Evolutionary conservation across 805 yeast genomes (phyloP).

Genomic region (Metschnikowia noctiluminum): DNA sequence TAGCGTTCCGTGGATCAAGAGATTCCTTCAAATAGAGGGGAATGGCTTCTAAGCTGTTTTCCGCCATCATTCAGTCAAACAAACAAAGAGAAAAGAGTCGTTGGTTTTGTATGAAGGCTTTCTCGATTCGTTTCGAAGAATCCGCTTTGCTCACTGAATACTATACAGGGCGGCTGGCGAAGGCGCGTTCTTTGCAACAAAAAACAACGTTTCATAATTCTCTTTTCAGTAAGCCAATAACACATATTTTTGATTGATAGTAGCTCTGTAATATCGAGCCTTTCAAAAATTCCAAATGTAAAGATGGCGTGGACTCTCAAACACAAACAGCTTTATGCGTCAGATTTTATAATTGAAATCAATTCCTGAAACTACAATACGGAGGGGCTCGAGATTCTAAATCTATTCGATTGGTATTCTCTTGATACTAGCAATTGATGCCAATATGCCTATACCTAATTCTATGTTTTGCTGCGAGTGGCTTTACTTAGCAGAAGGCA

Average conservation of each 20-base stretch:
- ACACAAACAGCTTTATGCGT: too few relatives aligned
- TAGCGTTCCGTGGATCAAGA: slow-evolving; percentile 59
- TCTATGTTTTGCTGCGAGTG: background rate
- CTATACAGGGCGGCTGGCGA: slow-evolving; percentile 4
- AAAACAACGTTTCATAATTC: too few relatives aligned
- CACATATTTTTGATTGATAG: too few relatives aligned
- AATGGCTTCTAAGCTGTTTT: slow-evolving; percentile 45
- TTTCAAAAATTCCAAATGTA: too few relatives aligned
- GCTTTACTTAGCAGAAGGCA: slow-evolving; percentile 24
- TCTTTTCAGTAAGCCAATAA: too few relatives aligned
- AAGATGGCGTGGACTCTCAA: too few relatives aligned
- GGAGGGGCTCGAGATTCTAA: too few relatives aligned
- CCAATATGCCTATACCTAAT: too few relatives aligned
- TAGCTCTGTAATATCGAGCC: too few relatives aligned
- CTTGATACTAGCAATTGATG: background rate
- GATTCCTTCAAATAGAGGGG: slow-evolving; percentile 60
- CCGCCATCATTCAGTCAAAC: slow-evolving; percentile 22
- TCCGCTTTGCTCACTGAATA: slow-evolving; percentile 4
- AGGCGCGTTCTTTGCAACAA: too few relatives aligned
- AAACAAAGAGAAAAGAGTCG: background rate
- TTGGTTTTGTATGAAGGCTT: background rate
- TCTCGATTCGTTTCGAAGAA: slow-evolving; percentile 6
- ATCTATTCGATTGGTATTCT: background rate
- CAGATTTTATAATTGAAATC: too few relatives aligned
- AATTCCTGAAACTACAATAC: too few relatives aligned